Base-by-base conservation (phyloP, 2,329 filamentous ascomycete species). In the Ophiostoma piceae region DNA sequence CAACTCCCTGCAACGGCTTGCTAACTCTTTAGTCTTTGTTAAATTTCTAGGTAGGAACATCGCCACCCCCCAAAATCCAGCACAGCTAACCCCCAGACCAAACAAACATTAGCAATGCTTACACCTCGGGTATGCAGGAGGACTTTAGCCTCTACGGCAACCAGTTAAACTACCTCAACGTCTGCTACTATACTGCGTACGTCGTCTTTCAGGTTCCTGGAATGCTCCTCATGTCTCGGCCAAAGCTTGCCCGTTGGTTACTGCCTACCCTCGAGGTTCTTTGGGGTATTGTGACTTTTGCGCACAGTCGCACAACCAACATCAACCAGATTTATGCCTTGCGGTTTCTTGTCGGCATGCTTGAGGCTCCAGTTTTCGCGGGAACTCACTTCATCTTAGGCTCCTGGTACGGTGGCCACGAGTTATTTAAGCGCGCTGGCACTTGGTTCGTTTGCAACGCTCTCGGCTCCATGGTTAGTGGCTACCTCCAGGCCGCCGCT, bases 401-500 rank as follows among this genome's bases (percentile, higher is more conserved):
- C 73, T 22, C 77, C 74, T 74, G 74, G 74, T 75, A 74, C 39
- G 73, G 72, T 43, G 71, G 72, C 32, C 66, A 71, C 5, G 74
- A 75, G 67, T 74, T 78, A 2, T 78, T 77, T 73, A 77, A 77
- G 69, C 72, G 74, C n/a, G 72, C 71, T 14, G 74, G 74, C 22
- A 72, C 73, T 7, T 74, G 73, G 72, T 74, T 73, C 57, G 68
- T 74, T 54, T 73, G 73, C 66, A 75, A 73, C 60, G 72, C 74
- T n/a, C 71, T 74, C 12, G 74, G 73, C 3, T 71, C 73, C 67
- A 78, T 79, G 76, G 71, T 79, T 26, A 76, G 75, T 54, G 77
- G 77, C 1, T 79, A 78, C 68, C 76, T 86, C 0, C 84, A 86
- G 73, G 81, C 84, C 2, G 84, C 84, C 0, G 83, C 84, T 0